Evolutionary conservation across 2,329 filamentous ascomycete species (phyloP).

Genomic region (Camillea tinctor): DNA sequence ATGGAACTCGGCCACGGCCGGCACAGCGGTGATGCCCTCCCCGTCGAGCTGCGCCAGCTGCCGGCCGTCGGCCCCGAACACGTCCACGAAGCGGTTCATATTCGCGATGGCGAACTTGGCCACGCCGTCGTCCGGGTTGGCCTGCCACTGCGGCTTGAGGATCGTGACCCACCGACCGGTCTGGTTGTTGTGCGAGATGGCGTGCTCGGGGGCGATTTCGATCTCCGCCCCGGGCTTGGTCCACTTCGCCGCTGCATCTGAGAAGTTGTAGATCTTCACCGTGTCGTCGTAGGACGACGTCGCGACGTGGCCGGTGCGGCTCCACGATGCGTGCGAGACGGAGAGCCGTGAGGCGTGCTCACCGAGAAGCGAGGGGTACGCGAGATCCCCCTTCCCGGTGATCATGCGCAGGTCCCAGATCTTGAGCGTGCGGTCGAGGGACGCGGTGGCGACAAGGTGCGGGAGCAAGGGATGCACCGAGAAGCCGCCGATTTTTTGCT

Average conservation of each 20-base stretch:
- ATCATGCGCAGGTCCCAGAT: conserved; percentile 85
- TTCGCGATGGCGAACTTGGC: conserved; percentile 92
- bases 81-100: conserved; percentile 95
- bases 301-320: conserved; percentile 77
- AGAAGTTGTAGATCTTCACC: conserved; percentile 86
- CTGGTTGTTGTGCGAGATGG: conserved; percentile 88
- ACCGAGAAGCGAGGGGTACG: conserved; percentile 69
- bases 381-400: conserved; percentile 56
- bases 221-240: conserved; percentile 48
- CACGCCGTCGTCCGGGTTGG: conserved; percentile 70
- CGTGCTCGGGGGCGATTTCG: conserved; percentile 66
- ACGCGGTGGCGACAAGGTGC: conserved; percentile 84
- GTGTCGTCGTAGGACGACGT: conserved; percentile 95
- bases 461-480: conserved; percentile 76
- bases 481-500: conserved; percentile 96
- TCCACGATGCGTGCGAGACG: conserved; percentile 92
- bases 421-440: conserved; percentile 82
- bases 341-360: conserved; percentile 81
- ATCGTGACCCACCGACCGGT: conserved; percentile 92
- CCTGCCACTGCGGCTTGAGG: conserved; percentile 83
- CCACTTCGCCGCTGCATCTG: conserved; percentile 59
- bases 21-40: conserved; percentile 90
- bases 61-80: conserved; percentile 78
- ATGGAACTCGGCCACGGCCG: conserved; percentile 89
- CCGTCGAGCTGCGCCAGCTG: conserved; percentile 87